Base-by-base conservation (phyloP, 306 rosid genomes). In the Cucurbita pepo region DNA sequence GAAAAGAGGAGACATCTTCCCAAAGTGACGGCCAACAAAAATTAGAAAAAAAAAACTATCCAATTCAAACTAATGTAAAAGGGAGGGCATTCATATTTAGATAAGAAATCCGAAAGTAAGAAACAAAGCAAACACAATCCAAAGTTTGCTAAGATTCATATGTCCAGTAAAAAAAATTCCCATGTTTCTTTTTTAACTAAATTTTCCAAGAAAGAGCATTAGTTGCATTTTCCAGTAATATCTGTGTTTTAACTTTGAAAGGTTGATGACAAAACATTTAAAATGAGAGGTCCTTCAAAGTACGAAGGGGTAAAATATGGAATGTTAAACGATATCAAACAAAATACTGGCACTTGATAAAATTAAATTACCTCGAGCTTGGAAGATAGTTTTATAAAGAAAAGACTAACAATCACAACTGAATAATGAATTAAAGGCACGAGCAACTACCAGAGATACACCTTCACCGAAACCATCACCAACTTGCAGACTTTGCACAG, bases 401-500 rank as follows among this genome's bases (percentile, higher is more conserved):
- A 54, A 73, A 81, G 65, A 78, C 65, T 47, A 77, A 41, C 44
- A 53, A 64, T 36, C 54, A 53, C 19, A 51, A 74, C 45, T 44
- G 60, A 19, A 36, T 61, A n/a, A 71, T 50, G 65, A 56, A 66
- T 38, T 62, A 66, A 65, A 64, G 48, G 52, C 43, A 74, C 43
- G 55, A 71, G 72, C 48, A 75, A 61, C 41, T 85, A 94, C 99
- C 97, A 91, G 99, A 44, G 25, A 72, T 57, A 91, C 99, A 77
- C 86, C 99, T 77, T 94, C 97, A 80, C 82, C 66, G 79, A 94
- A 94, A 75, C 99, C 97, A 78, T 91, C 84, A 58, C 99, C 99
- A 86, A 94, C 96, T 86, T 89, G 92, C 86, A 94, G 74, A 72
- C 74, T 81, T 81, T 86, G 84, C 69, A 91, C 97, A 74, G 92